These are phyloP conservation scores for Cyphellophora attinorum DNA, from an alignment of 2,329 filamentous ascomycete genomes.

Conservation along the genomic window DNA sequence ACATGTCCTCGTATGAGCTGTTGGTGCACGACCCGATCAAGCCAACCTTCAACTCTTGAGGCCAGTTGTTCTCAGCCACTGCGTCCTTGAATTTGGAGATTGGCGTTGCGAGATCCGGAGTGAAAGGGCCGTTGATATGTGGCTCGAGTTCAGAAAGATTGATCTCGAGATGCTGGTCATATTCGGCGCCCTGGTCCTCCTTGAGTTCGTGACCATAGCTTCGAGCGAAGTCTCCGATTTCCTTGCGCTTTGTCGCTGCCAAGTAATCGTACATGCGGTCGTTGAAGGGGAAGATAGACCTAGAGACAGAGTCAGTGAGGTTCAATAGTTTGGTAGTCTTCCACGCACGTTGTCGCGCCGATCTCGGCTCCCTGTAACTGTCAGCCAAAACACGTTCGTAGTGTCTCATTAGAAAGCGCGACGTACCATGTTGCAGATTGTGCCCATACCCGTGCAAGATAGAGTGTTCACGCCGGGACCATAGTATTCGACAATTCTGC, in stretches of 20 bases:
- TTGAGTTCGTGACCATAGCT: slow-evolving; percentile 75
- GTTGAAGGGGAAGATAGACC: slow-evolving; percentile 94
- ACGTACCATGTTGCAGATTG: slow-evolving; percentile 51
- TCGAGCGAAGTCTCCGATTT: slow-evolving; percentile 84
- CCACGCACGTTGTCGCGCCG: slow-evolving; percentile 69
- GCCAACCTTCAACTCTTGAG: slow-evolving; percentile 90
- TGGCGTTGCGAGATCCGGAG: slow-evolving; percentile 91
- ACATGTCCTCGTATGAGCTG: slow-evolving; percentile 83
- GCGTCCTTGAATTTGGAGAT: slow-evolving; percentile 96
- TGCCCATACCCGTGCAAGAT: slow-evolving; percentile 79
- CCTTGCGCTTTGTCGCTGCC: slow-evolving; percentile 74
- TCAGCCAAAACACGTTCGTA: slow-evolving; percentile 4
- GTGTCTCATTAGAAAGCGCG: too few species aligned
- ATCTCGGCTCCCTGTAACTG: slow-evolving; percentile 53
- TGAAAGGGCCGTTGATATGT: slow-evolving; percentile 98
- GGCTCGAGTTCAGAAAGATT: slow-evolving; percentile 92
- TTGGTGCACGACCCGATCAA: slow-evolving; percentile 99
- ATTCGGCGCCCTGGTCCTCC: slow-evolving; percentile 83
- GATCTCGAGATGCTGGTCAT: slow-evolving; percentile 93
- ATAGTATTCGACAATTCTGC: slow-evolving; percentile 49
- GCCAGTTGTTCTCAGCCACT: slow-evolving; percentile 91
- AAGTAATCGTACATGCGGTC: slow-evolving; percentile 97
- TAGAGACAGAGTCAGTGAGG: too few species aligned
- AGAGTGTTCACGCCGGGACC: slow-evolving; percentile 63
- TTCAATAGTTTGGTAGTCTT: too few species aligned